Conservation (phyloP, 192 early-diverging fungal genomes). For the Coemansia sp. region DNA sequence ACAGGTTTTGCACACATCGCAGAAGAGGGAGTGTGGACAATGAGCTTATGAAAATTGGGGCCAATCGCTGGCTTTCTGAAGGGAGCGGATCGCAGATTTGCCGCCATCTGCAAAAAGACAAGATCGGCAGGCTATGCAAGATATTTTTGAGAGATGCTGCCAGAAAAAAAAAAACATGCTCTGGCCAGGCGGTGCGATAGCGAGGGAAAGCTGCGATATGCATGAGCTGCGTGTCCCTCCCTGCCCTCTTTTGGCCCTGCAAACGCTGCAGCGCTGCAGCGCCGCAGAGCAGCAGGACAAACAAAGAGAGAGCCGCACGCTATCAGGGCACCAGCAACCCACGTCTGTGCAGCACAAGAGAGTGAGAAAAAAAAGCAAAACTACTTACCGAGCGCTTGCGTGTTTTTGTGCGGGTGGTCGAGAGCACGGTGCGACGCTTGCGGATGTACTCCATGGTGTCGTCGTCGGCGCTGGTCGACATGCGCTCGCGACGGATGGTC, state of each 20-base stretch:
- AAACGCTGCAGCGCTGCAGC: not conserved
- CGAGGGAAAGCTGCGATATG: not conserved
- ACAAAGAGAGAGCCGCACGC: not conserved
- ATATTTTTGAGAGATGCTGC: not conserved
- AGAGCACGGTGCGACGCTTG: slow-evolving; percentile 56
- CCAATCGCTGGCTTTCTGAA: not conserved
- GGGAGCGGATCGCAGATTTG: slow-evolving; percentile 15
- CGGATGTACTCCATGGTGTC: slow-evolving; percentile 60
- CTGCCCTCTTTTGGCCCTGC: not conserved
- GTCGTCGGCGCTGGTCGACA: slow-evolving; percentile 48
- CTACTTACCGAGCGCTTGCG: slow-evolving; percentile 56
- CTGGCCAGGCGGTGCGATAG: not conserved
- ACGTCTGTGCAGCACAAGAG: too few relatives aligned
- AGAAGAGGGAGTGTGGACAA: not conserved
- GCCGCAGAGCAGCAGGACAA: not conserved
- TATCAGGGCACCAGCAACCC: too few relatives aligned
- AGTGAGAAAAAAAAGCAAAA: not conserved
- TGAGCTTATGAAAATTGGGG: not conserved
- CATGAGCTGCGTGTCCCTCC: not conserved
- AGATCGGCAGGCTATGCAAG: not conserved
- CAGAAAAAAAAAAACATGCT: not conserved
- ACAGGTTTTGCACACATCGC: not conserved
- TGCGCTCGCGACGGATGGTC: slow-evolving; percentile 52
- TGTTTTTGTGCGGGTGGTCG: slow-evolving; percentile 40
- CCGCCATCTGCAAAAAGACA: slow-evolving; percentile 2